These are phyloP conservation scores for Starmerella bacillaris DNA, from an alignment of 805 yeast species.

Conservation along the genomic window DNA sequence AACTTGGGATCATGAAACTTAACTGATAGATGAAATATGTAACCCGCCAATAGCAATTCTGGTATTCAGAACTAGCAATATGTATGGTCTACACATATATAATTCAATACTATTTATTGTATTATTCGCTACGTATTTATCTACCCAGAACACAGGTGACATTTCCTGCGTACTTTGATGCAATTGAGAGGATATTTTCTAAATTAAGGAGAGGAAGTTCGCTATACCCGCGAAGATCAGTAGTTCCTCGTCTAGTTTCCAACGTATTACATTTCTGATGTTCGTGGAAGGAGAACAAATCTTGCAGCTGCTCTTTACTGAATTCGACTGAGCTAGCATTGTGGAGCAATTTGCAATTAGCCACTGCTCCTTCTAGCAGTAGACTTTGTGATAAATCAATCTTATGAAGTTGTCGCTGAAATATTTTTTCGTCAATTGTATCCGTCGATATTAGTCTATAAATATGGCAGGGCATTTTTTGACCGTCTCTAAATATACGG, in stretches of 20 bases:
- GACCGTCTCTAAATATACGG: slow-evolving; percentile 87
- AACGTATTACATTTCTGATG: slow-evolving; percentile 52
- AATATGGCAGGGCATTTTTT: slow-evolving; percentile 53
- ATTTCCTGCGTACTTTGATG: not conserved
- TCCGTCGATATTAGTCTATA: slow-evolving; percentile 79
- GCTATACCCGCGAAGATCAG: slow-evolving; percentile 2
- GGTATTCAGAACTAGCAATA: too few species aligned
- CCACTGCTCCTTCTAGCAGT: slow-evolving; percentile 24
- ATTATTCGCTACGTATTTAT: too few species aligned
- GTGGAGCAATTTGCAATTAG: slow-evolving; percentile 23
- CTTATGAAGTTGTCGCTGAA: slow-evolving; percentile 79
- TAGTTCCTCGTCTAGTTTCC: slow-evolving; percentile 23
- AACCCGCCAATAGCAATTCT: too few species aligned
- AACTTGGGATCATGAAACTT: too few species aligned
- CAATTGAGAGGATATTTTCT: slow-evolving; percentile 1
- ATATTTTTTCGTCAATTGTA: slow-evolving; percentile 72
- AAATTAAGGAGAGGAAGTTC: not conserved
- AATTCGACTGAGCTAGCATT: slow-evolving; percentile 28
- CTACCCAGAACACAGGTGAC: slow-evolving; percentile 11
- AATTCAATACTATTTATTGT: too few species aligned
- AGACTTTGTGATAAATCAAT: slow-evolving; percentile 60
- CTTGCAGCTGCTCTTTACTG: slow-evolving; percentile 47
- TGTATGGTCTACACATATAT: too few species aligned
- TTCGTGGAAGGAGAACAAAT: slow-evolving; percentile 45
- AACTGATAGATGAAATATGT: too few species aligned